Conservation (phyloP, 768 basidiomycete species). For the Pulveroboletus sp. region DNA sequence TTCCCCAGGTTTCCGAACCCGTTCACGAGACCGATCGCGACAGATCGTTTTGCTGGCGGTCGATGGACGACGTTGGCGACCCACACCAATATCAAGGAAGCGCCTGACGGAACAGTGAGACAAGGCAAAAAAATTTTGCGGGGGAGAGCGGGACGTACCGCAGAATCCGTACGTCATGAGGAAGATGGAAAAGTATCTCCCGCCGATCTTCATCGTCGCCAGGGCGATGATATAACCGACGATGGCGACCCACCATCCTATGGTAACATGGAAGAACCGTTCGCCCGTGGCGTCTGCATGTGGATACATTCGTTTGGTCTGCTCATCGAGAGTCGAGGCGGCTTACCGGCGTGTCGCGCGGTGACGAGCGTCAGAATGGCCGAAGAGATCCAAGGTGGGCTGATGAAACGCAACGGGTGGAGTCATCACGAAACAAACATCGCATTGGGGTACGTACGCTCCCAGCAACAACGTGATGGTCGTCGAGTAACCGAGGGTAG, state of each 20-base stretch:
- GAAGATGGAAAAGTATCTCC: slow-evolving; percentile 59
- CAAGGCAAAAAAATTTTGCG: not conserved
- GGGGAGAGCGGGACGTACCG: slow-evolving; percentile 23
- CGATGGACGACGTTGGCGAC: slow-evolving; percentile 56
- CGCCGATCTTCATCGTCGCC: slow-evolving; percentile 46
- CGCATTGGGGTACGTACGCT: slow-evolving; percentile 41
- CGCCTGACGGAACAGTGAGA: slow-evolving; percentile 24
- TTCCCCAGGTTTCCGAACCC: slow-evolving; percentile 56
- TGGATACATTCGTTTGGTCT: not conserved
- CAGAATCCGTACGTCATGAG: slow-evolving; percentile 56
- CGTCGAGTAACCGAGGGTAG: slow-evolving; percentile 61
- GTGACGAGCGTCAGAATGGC: slow-evolving; percentile 46
- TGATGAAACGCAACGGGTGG: slow-evolving; percentile 19
- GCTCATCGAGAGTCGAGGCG: not conserved
- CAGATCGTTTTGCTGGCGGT: slow-evolving; percentile 51
- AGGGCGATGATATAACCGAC: slow-evolving; percentile 59
- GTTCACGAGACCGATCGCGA: slow-evolving; percentile 59
- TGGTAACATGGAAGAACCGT: slow-evolving; percentile 57
- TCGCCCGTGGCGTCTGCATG: slow-evolving; percentile 53
- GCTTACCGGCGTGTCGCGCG: slow-evolving; percentile 51
- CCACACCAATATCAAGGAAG: slow-evolving; percentile 52
- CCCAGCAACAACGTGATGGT: slow-evolving; percentile 57
- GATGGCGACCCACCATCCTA: slow-evolving; percentile 59
- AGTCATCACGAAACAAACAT: not conserved
- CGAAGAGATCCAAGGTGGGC: slow-evolving; percentile 60